Evolutionary conservation across 106 monocot species (phyloP).

Genomic region (Dioscorea dumetorum): DNA sequence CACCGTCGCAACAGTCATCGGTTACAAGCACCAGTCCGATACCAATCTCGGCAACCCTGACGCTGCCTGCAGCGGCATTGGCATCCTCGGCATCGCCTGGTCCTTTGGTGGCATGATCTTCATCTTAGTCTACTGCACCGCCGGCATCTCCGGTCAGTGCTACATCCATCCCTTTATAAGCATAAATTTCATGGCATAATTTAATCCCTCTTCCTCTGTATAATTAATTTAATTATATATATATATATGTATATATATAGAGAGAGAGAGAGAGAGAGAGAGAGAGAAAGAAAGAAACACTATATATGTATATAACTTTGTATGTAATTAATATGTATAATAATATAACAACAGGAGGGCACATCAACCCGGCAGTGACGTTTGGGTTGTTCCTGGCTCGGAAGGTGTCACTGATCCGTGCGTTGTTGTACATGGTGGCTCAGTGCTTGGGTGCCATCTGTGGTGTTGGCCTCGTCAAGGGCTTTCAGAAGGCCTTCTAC

Average conservation of each 20-base stretch:
- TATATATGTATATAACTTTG: background rate
- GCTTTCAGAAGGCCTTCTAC: constrained; percentile 29
- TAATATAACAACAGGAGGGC: constrained; percentile 40
- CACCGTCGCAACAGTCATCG: constrained; percentile 26
- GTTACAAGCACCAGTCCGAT: constrained; percentile 19
- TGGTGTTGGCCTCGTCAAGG: constrained; percentile 45
- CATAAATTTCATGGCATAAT: background rate
- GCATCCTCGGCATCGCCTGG: constrained; percentile 48
- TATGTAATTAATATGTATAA: constrained; percentile 24
- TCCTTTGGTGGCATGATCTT: constrained; percentile 98
- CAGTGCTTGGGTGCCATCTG: constrained; percentile 45
- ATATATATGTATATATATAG: too few species aligned
- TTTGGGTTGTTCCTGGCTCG: constrained; percentile 47
- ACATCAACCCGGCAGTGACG: constrained; percentile 51
- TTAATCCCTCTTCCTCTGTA: too few species aligned
- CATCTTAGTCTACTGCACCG: constrained; percentile 95
- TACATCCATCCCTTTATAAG: background rate
- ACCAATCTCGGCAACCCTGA: background rate
- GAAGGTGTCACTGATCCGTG: constrained; percentile 38
- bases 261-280: too few species aligned
- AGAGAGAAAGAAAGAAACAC: background rate
- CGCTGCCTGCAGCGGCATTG: constrained; percentile 19
- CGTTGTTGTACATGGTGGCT: constrained; percentile 35
- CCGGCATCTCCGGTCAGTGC: constrained; percentile 77
- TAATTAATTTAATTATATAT: too few species aligned